Conservation (phyloP, 345 rosid species). For the Bretschneidera sinensis region DNA sequence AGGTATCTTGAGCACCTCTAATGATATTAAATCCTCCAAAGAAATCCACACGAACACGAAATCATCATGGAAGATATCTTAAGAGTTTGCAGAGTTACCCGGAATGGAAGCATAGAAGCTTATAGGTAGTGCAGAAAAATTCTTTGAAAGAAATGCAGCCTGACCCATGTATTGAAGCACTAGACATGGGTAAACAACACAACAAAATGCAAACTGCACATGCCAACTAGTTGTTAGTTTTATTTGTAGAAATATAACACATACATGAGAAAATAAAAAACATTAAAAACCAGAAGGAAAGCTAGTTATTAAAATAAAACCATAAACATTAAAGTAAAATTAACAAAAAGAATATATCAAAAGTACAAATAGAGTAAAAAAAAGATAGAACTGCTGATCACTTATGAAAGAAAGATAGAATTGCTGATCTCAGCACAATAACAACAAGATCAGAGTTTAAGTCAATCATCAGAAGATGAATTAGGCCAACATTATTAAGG, state of each 20-base stretch:
- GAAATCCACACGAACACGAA: neutral
- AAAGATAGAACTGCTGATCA: too few relatives aligned
- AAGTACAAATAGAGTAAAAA: too few relatives aligned
- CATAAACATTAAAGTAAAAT: neutral
- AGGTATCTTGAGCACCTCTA: too few relatives aligned
- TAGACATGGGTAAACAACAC: slow-evolving; percentile 80
- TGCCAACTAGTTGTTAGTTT: slow-evolving; percentile 9
- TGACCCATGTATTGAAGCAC: slow-evolving; percentile 99
- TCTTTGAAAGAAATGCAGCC: slow-evolving; percentile 90
- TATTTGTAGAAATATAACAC: slow-evolving; percentile 3
- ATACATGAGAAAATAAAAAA: neutral
- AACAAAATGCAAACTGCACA: slow-evolving; percentile 73
- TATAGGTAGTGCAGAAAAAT: slow-evolving; percentile 43
- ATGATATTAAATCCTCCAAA: too few relatives aligned
- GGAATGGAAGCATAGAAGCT: slow-evolving; percentile 91
- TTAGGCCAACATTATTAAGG: neutral
- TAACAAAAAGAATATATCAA: too few relatives aligned
- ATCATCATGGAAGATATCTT: neutral
- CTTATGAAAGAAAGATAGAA: neutral
- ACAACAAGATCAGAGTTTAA: neutral
- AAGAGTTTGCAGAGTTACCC: slow-evolving; percentile 37
- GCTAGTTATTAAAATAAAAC: neutral
- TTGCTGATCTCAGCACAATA: neutral
- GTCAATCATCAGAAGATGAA: neutral
- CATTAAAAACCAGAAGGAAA: neutral